phyloP scores from a whole-genome alignment of 148 eudicot species.

The Dianthus caryophyllus region DNA sequence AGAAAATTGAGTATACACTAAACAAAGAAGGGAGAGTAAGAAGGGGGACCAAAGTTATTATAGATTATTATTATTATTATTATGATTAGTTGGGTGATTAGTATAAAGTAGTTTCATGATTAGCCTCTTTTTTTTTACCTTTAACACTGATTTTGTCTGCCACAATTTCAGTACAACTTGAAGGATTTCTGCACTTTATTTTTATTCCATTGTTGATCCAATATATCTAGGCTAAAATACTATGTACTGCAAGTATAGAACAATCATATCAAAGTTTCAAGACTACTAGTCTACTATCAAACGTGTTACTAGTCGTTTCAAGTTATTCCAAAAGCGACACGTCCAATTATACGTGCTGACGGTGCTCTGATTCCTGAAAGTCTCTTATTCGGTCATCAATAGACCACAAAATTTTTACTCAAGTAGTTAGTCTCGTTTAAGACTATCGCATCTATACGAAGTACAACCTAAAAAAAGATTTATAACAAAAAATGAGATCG shows the following conservation, averaged over 20 bases:
- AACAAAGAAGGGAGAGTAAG: conserved; percentile 33
- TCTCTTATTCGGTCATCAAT: no score
- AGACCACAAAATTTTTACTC: no score
- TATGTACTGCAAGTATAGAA: background rate
- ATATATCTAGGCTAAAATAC: background rate
- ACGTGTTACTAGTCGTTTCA: no score
- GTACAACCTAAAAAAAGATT: no score
- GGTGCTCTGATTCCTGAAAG: no score
- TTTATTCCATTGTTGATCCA: background rate
- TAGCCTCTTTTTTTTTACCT: conserved; percentile 28
- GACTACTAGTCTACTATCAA: no score
- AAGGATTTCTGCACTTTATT: background rate
- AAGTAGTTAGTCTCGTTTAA: no score
- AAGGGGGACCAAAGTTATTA: conserved; percentile 27
- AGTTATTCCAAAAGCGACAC: no score
- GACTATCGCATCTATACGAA: no score
- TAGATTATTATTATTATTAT: conserved; percentile 24
- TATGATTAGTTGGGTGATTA: conserved; percentile 24
- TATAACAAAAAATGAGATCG: no score
- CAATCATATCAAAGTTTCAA: no score
- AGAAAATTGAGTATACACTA: conserved; percentile 17
- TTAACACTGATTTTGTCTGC: conserved; percentile 19
- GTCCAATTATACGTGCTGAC: no score
- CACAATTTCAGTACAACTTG: conserved; percentile 3
- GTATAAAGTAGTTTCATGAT: conserved; percentile 20